Evolutionary conservation across 768 basidiomycete species (phyloP), one percentile per base, ranked within the genome.

Genomic region (Boletus sp.): DNA sequence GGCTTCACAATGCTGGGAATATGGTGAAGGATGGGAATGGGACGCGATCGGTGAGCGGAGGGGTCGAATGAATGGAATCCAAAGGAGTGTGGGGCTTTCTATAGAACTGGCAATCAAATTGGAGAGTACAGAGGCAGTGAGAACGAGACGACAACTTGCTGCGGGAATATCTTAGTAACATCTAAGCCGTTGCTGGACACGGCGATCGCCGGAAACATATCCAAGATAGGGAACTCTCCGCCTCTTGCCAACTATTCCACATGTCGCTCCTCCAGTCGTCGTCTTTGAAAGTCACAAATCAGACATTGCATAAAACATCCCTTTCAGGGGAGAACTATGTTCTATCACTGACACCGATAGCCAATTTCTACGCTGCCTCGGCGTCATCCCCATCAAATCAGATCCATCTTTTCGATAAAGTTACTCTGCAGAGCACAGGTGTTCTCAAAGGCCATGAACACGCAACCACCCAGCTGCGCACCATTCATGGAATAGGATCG

Each of bases 401-500:
- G 29, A 88, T 92, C 61, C 76, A 87, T 65, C 70, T 91, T 24
- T 83, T 86, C 64, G 88, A 90, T 71, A 85, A 78, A 65, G 63
- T 73, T 1, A 81, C 81, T 35, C 70, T 90, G 17, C 79, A 73
- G 48, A 66, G 66, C 9, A 67, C 79, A 12, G 71, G 76, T 40
- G 77, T 76, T 4, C 75, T 91, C 20, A 62, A 75, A 17, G 89
- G 85, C 7, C 90, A 91, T 58, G 76, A 76, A 50, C 65, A 67
- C 1, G 82, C 82, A 10, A 87, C 81, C 2, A 86, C 89, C 0
- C 76, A 79, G 36, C 72, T 90, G 47, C 75, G 78, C 51, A 70
- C 80, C 0, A 73, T 80, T 0, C 62, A 73, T 18, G 67, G 71
- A 15, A 65, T 86, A 3, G 77, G 76, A 1, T 78, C 77, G 2